A percentile compares a stretch with the other conserved stretches of the same genome.
Conservation (phyloP, 306 rosid genomes). For the Adenanthera pavonina region DNA sequence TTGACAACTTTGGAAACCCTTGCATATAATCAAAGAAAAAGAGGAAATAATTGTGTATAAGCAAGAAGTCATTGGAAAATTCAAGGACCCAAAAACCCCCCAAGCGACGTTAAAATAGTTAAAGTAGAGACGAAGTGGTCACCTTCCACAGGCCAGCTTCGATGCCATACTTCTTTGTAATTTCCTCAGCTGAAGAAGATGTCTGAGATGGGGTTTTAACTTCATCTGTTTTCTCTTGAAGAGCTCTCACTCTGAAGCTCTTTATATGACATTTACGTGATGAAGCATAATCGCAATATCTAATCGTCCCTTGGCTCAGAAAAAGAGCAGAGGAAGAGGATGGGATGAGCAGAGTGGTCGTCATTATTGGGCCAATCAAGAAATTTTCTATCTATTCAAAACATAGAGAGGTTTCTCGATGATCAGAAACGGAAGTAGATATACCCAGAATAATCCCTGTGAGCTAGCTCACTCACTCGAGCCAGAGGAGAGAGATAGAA, state of each 20-base stretch:
- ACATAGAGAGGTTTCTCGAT: conserved; percentile 21
- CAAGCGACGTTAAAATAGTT: conserved; percentile 6
- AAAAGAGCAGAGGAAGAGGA: conserved; percentile 53
- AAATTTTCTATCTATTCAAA: conserved; percentile 32
- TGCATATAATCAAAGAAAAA: conserved; percentile 32
- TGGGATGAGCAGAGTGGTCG: conserved; percentile 47
- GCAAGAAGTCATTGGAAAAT: conserved; percentile 22
- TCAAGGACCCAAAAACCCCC: background rate
- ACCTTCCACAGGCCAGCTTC: conserved; percentile 99
- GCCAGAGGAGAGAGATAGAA: conserved; percentile 12
- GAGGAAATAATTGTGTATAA: conserved; percentile 21
- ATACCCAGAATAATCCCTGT: conserved; percentile 11
- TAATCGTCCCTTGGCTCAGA: conserved; percentile 30
- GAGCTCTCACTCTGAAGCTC: conserved; percentile 66
- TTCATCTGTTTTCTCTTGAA: conserved; percentile 78
- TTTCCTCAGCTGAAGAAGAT: conserved; percentile 73
- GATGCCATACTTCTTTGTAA: conserved; percentile 86
- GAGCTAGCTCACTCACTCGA: conserved; percentile 32
- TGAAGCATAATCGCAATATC: conserved; percentile 38
- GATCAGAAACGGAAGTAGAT: conserved; percentile 23
- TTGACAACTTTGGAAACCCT: conserved; percentile 29
- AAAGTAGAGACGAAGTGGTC: conserved; percentile 34
- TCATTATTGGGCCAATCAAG: conserved; percentile 48
- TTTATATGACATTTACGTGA: conserved; percentile 39
- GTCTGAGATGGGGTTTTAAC: conserved; percentile 48